Base-by-base conservation (phyloP, 352 stramenopile genomes). In the Pythium phragmitis region DNA sequence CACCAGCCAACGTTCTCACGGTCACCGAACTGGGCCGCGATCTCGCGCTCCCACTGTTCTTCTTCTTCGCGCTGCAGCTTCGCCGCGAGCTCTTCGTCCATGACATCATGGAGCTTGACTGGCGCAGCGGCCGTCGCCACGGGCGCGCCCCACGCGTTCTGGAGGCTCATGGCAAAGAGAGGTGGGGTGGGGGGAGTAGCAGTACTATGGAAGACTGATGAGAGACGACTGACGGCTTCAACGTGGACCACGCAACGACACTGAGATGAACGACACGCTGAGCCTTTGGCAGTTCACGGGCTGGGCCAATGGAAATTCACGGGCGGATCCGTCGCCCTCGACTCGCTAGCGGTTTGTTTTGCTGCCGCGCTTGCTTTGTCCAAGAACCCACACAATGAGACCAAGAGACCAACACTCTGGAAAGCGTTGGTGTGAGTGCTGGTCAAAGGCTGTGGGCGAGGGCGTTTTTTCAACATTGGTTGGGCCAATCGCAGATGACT, bases 11-110 rank as follows among this genome's bases (percentile, higher is more conserved):
- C 80, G 53, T 85, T 70, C n/a, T 70, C 42, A 37, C 79, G 77
- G 43, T 85, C 77, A 5, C 79, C 81, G 43, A 89, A 89, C 48
- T 80, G 81, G 0, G 77, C 79, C 9, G 79, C 74, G 55, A 90
- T 82, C 59, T 88, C 79, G 26, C 70, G 67, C 63, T 89, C 76
- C 69, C 80, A 88, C 60, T 88, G 69, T 56, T 87, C 79, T 58
- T 89, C 72, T 50, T 90, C 81, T 56, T 90, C 81, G 43, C 71
- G 79, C 73, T 90, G 81, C 26, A 90, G 76, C 60, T 85, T 90
- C 55, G 66, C 72, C 26, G 79, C 79, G 56, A 90, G 67, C 67
- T 90, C 79, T 63, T 86, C 79, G 60, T 87, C 81, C 77, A 90
- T 88, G 57, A 90, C 79, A 49, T 87, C 72, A 56, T 79, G 72